These are phyloP conservation scores for Choanephora cucurbitarum DNA, from an alignment of 371 early-diverging fungal species.

Conservation along the genomic window DNA sequence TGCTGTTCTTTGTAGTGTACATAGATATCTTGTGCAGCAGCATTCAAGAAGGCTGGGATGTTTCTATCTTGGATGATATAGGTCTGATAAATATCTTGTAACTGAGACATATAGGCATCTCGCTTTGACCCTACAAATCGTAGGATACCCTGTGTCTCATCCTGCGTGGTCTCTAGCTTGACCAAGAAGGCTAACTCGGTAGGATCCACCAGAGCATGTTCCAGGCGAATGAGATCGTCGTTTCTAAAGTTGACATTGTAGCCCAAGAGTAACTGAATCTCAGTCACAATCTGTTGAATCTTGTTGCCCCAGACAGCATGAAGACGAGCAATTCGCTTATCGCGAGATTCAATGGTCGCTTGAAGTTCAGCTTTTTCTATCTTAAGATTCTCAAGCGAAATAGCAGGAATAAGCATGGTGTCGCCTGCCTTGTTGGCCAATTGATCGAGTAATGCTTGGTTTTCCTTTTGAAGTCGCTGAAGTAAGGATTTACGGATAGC, in stretches of 20 bases:
- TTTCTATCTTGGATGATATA: constrained; percentile 68
- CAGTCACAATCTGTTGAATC: constrained; percentile 66
- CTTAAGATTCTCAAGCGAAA: constrained; percentile 57
- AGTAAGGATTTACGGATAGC: constrained; percentile 68
- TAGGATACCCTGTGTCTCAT: constrained; percentile 40
- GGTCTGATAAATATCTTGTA: constrained; percentile 56
- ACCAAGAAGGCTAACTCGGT: constrained; percentile 68
- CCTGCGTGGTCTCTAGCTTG: constrained; percentile 55
- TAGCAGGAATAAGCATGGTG: constrained; percentile 51
- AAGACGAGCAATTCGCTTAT: constrained; percentile 67
- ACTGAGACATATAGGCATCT: constrained; percentile 53
- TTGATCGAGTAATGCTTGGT: constrained; percentile 24
- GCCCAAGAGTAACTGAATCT: constrained; percentile 56
- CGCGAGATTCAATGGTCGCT: constrained; percentile 45
- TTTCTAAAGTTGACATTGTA: constrained; percentile 72
- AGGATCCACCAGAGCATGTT: constrained; percentile 59
- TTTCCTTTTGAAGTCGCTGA: constrained; percentile 62
- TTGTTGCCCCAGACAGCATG: constrained; percentile 63
- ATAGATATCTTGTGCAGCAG: constrained; percentile 62
- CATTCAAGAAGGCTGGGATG: constrained; percentile 80
- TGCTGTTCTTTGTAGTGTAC: constrained; percentile 5
- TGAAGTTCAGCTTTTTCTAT: constrained; percentile 52
- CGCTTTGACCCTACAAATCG: constrained; percentile 66
- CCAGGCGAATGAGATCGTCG: constrained; percentile 72
- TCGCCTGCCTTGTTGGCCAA: constrained; percentile 23